Evolutionary conservation across 306 rosid species (phyloP).

Genomic region (Lupinus albus): DNA sequence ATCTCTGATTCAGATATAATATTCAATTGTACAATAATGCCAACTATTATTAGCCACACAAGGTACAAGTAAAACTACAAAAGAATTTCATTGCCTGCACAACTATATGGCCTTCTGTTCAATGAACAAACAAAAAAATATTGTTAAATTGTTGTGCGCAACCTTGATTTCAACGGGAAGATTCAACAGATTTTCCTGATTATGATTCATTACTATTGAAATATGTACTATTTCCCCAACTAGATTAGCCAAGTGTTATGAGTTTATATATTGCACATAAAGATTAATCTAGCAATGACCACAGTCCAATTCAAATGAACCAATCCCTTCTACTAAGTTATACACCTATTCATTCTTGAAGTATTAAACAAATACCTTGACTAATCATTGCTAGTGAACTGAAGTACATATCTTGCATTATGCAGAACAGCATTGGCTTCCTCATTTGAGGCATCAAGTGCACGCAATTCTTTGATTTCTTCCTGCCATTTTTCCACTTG

Average conservation of each 20-base stretch:
- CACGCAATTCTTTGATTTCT: constrained; percentile 66
- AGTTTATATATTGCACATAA: constrained; percentile 7
- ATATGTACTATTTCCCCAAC: constrained; percentile 4
- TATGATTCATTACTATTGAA: constrained; percentile 11
- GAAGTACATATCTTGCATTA: constrained; percentile 71
- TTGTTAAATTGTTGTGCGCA: neutral
- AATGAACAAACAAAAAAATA: neutral
- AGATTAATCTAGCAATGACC: constrained; percentile 21
- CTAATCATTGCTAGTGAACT: constrained; percentile 51
- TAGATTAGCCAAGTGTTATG: constrained; percentile 7
- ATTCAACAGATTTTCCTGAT: constrained; percentile 2
- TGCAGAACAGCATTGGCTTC: constrained; percentile 65
- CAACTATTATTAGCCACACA: neutral
- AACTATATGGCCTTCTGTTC: neutral
- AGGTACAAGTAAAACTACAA: neutral
- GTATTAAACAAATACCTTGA: constrained; percentile 44
- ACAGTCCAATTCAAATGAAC: constrained; percentile 20
- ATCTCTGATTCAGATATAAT: constrained; percentile 12
- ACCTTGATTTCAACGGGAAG: neutral
- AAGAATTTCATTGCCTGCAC: constrained; percentile 8
- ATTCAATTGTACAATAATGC: constrained; percentile 4
- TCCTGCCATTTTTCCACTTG: constrained; percentile 83
- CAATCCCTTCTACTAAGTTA: neutral
- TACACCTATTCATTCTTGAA: neutral
- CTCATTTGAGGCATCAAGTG: constrained; percentile 75